Base-by-base conservation (phyloP, 306 rosid genomes). In the Luffa aegyptiaca region DNA sequence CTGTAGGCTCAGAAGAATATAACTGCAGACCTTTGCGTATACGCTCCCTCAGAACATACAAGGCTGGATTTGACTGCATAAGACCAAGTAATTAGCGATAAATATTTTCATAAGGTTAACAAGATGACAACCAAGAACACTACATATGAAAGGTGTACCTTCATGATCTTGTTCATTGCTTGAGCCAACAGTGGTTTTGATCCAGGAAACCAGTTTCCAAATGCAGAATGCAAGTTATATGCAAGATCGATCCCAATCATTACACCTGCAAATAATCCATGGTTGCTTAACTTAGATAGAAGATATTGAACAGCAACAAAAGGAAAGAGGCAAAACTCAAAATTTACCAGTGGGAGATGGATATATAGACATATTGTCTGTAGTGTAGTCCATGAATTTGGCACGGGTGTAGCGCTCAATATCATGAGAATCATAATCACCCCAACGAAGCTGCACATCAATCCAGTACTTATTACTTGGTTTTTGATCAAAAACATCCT, bases 181-280 rank as follows among this genome's bases (percentile, higher is more conserved):
- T 96, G 99, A 80, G 93, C 98, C 55, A 96, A 92, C 39, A 96
- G 79, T 33, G 99, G 99, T 82, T 96, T 96, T 58, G 99, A 96
- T 59, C 99, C 99, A 55, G 99, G 99, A 83, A 96, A 96, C 99
- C 99, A 96, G 85, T 96, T 96, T 52, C 99, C 99, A 85, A 96
- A 96, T 58, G 99, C 99, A 78, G 99, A 96, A 82, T 96, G 98
- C 85, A 96, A 83, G 85, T 96, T 96, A 83, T 96, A 96, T 7
- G 99, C 99, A 89, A 96, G 87, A 84, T 96, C 99, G 41, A 96
- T 41, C 62, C 97, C 99, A 90, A 96, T 96, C 99, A 96, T 96
- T 71, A 95, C 99, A 66, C 99, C 99, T 94, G 89, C 82, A 86
- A 4, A 35, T 53, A 75, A 79, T 80, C 51, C 44, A 76, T 26